Evolutionary conservation across 768 basidiomycete species (phyloP).

Genomic region (Leccinum subtestaceum): DNA sequence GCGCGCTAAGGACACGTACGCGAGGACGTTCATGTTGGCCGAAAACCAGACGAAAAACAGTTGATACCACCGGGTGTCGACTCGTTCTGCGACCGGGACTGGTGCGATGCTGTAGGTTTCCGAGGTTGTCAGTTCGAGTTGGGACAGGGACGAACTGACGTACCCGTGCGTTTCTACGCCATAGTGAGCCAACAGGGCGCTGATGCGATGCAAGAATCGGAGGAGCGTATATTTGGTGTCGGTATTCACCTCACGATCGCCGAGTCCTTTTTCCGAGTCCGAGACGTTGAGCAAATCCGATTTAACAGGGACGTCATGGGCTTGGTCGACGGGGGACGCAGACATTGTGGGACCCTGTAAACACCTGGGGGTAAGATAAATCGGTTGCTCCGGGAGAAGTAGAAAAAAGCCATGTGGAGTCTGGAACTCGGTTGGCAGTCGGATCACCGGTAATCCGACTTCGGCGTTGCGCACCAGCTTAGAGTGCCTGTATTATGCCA

Average conservation of each 20-base stretch:
- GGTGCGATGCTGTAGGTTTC: slow-evolving; percentile 37
- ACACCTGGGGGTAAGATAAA: neutral
- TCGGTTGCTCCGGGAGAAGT: neutral
- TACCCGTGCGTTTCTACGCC: slow-evolving; percentile 44
- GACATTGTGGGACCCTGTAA: slow-evolving; percentile 5
- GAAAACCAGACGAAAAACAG: slow-evolving; percentile 55
- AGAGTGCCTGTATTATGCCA: too few species aligned
- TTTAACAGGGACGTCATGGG: neutral
- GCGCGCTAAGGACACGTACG: slow-evolving; percentile 29
- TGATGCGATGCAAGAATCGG: slow-evolving; percentile 21
- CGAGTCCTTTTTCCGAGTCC: slow-evolving; percentile 4
- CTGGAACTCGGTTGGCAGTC: neutral
- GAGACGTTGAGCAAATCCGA: neutral
- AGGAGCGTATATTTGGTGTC: neutral
- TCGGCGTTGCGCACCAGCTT: neutral
- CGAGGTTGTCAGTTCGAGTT: neutral
- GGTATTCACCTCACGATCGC: neutral
- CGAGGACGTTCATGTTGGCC: slow-evolving; percentile 42
- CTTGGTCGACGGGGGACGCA: neutral
- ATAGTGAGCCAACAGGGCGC: slow-evolving; percentile 31
- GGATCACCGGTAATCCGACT: neutral
- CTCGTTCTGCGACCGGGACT: slow-evolving; percentile 33
- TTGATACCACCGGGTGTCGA: slow-evolving; percentile 43
- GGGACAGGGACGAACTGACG: neutral
- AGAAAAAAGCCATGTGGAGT: neutral